Conservation (phyloP, 352 stramenopile genomes). For the Pythium dissimile region DNA sequence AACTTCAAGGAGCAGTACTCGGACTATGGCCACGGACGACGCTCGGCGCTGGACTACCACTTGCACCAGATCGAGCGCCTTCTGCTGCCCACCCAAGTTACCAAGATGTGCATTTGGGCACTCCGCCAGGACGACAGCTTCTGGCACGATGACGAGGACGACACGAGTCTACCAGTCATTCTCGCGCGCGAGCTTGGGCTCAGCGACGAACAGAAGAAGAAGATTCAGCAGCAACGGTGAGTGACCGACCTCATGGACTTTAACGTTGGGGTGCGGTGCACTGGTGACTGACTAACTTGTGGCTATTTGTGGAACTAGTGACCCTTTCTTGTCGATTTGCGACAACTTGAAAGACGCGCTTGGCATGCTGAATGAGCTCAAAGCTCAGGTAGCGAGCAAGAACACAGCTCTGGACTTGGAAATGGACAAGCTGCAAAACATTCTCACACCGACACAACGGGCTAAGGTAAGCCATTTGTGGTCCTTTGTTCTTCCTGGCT, state of each 20-base stretch:
- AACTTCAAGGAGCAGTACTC: slow-evolving; percentile 94
- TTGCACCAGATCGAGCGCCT: slow-evolving; percentile 93
- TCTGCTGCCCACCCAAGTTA: slow-evolving; percentile 92
- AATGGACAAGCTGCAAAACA: slow-evolving; percentile 93
- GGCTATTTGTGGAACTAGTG: slow-evolving; percentile 22
- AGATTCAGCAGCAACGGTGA: slow-evolving; percentile 90
- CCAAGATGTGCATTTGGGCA: slow-evolving; percentile 92
- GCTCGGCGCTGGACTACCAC: slow-evolving; percentile 86
- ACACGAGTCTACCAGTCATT: slow-evolving; percentile 88
- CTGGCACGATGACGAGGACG: slow-evolving; percentile 86
- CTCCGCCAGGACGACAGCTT: slow-evolving; percentile 89
- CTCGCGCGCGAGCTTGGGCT: slow-evolving; percentile 88
- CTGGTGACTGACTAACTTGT: background rate
- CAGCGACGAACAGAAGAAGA: slow-evolving; percentile 90
- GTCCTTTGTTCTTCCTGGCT: background rate
- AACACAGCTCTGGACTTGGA: slow-evolving; percentile 92
- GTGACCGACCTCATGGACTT: background rate
- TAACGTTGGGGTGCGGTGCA: background rate
- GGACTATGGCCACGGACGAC: slow-evolving; percentile 89
- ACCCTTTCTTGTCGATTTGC: slow-evolving; percentile 75
- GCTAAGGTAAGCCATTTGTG: slow-evolving; percentile 85
- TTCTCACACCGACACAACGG: slow-evolving; percentile 91
- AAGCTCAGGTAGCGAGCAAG: slow-evolving; percentile 86
- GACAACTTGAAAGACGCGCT: slow-evolving; percentile 88
- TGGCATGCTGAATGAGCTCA: slow-evolving; percentile 85